Conservation (phyloP, 2,329 filamentous ascomycete genomes). For the Arthrobotrys conoides region DNA sequence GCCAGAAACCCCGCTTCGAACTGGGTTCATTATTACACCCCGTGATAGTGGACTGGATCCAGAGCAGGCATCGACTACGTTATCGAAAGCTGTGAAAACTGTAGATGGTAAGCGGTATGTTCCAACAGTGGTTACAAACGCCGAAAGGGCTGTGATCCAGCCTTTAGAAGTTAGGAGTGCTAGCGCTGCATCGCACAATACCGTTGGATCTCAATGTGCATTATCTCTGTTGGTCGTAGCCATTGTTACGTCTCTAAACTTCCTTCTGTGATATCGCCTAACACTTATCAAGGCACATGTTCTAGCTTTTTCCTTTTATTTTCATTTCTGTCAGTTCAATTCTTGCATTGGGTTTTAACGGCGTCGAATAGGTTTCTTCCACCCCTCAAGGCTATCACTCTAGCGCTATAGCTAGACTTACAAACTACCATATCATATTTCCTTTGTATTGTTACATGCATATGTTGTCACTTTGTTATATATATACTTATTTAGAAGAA, state of each 20-base stretch:
- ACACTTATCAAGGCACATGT: background rate
- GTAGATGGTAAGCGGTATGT: conserved; percentile 6
- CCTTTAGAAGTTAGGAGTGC: conserved; percentile 18
- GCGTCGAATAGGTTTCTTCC: background rate
- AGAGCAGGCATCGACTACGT: conserved; percentile 23
- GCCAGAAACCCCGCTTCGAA: conserved; percentile 16
- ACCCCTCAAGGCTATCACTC: background rate
- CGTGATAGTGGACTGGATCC: background rate
- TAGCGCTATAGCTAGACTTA: background rate
- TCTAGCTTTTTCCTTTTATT: background rate
- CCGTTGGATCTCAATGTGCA: background rate
- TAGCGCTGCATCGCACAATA: conserved; percentile 18
- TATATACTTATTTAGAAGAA: background rate
- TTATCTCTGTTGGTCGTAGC: background rate
- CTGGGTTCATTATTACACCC: conserved; percentile 34
- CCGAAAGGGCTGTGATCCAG: conserved; percentile 2
- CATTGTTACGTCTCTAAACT: background rate
- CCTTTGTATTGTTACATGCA: background rate
- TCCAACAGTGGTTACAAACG: conserved; percentile 11
- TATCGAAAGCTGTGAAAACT: conserved; percentile 15
- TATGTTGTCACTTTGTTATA: background rate
- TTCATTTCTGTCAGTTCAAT: background rate
- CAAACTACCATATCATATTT: background rate
- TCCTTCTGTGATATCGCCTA: background rate
- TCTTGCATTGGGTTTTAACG: conserved; percentile 7